Base-by-base conservation (phyloP, 805 yeast genomes). In the Candida nonsorbophila region DNA sequence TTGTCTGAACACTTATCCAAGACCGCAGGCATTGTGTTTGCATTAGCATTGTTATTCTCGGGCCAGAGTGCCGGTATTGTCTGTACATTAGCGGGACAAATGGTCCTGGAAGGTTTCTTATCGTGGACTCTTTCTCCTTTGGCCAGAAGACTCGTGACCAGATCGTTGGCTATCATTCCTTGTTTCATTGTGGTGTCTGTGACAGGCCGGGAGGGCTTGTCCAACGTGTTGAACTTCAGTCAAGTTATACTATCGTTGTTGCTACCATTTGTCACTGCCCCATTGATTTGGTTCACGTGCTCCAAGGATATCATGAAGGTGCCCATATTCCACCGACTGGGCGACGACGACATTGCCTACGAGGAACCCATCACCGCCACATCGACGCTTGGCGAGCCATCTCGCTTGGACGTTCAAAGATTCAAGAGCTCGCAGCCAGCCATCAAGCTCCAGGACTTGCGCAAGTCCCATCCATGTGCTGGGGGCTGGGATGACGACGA, bases 41-140 rank as follows among this genome's bases (percentile, higher is more conserved):
- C 95, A 0, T 56, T 86, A 28, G 96, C 96, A 1, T 72, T 87
- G 56, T 62, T 87, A 25, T 87, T 84, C 50, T 79, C 90, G 9
- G 97, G 97, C n/a, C 90, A 87, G 49, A 80, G 92, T 45, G 96
- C 96, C 2, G 96, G 96, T 23, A 84, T 90, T 22, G 94, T 87
- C 12, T 87, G 95, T 49, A 88, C 96, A 0, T 69, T 88, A 45
- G 88, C 96, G 2, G 95, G 96, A 20, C 96, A 87, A 52, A 84
- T 85, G 77, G 94, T 87, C 6, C 77, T 85, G 46, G 95, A 87
- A 53, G 97, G 97, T 1, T 88, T 86, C 45, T 66, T 85, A 15
- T 66, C 72, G 36, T 84, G 94, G 83, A 63, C 82, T 5, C 69
- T 86, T 36, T 76, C 83, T 20, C 96, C 97, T 2, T 87, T 87